Base-by-base conservation (phyloP, 345 rosid species). In the Acer saccharum region DNA sequence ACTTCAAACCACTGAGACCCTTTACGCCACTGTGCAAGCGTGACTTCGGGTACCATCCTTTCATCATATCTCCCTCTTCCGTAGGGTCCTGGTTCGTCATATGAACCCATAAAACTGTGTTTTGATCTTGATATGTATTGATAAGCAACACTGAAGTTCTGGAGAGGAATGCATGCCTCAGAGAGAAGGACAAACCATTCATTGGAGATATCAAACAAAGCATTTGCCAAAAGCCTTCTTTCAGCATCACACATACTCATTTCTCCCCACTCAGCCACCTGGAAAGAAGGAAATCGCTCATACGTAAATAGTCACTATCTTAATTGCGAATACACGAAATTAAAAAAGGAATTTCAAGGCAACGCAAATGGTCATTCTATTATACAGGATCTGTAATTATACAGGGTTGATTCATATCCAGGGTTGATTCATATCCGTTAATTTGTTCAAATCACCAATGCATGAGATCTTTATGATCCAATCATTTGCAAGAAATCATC, bases 171-270 rank as follows among this genome's bases (percentile, higher is more conserved):
- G 88, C 99, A 96, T 10, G 99, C 78, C 80, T 94, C 99, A 0
- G 99, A 96, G 50, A 94, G 13, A 61, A 96, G 90, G 83, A 96
- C 46, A 76, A 96, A 94, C 98, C 98, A 89, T 81, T 92, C 98
- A 29, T 92, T 96, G 29, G 97, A 91, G 46, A 91, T 80, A 75
- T 94, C 98, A 7, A 96, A 97, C 80, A 96, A 78, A 21, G 98
- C 99, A 20, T 94, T 96, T 39, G 97, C 97, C 3, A 92, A 55
- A 65, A 96, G 97, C 64, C 99, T 89, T 78, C 95, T 91, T 84
- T 96, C 98, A 20, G 97, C 98, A 48, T 96, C 98, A 52, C 93
- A 88, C 98, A 92, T 92, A 62, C 97, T 96, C 97, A 90, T 92
- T 84, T 66, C 86, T 81, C 99, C 99, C 99, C 99, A 94, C 72